Base-by-base conservation (phyloP, 108 stramenopile species). In the Chaetoceros muelleri region DNA sequence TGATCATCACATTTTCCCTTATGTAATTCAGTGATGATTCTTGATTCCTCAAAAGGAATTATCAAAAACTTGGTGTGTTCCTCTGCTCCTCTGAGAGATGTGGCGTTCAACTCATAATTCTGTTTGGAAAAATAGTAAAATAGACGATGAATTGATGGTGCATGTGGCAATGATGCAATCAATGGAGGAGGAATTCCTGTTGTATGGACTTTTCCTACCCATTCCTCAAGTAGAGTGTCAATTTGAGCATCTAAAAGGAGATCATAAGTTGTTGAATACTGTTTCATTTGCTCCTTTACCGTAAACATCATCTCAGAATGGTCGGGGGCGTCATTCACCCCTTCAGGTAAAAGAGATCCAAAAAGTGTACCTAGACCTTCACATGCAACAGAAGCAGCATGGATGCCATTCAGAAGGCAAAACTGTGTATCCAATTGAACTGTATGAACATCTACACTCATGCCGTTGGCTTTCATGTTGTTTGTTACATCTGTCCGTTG, bases 401-500 rank as follows among this genome's bases (percentile, higher is more conserved):
- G 69, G 26, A 84, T 75, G 0, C 85, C 84, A 71, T 90, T 90
- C 57, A 90, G 65, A 5, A 64, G 64, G 58, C 84, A 86, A 46
- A 89, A 57, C 45, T 77, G 64, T 0, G 77, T 72, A 57, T 86
- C 76, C 29, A 86, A 58, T 49, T 71, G 79, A 54, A 72, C 77
- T 57, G 70, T 59, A 34, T 75, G 61, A 25, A 64, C 55, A 29
- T 64, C 60, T 1, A 62, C 72, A 16, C 57, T 61, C n/a, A n/a
- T n/a, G 24, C 67, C 54, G 2, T 47, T 31, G 31, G 47, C 8
- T 34, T 2, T 18, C 10, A 17, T 24, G 55, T 28, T 30, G 45
- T 25, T 24, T 17, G 16, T 28, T 24, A 0, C 25, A 31, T 10
- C 24, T 28, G n/a, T 44, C 22, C n/a, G 58, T 28, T 50, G n/a